These are phyloP conservation scores for Bryoglossum gracile DNA, from an alignment of 495 filamentous ascomycete genomes.

Conservation along the genomic window DNA sequence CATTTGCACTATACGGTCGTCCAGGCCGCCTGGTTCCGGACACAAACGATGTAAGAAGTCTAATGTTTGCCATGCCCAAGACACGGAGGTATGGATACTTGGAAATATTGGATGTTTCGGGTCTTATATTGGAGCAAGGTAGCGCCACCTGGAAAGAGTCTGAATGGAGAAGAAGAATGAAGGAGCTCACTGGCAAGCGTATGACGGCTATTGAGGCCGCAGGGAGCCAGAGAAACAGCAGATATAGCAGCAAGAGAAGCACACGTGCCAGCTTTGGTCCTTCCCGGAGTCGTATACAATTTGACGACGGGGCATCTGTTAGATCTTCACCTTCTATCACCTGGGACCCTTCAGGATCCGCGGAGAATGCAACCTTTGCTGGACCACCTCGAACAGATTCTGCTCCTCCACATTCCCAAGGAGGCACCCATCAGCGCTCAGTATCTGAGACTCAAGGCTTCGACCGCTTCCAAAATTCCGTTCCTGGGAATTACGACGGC, in stretches of 20 bases:
- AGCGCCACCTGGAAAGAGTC: constrained; percentile 75
- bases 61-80: constrained; percentile 98
- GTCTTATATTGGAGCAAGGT: constrained; percentile 67
- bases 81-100: constrained; percentile 84
- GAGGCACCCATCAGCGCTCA: constrained; percentile 19
- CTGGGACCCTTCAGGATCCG: constrained; percentile 25
- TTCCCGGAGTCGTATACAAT: constrained; percentile 43
- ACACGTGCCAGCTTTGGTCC: constrained; percentile 58
- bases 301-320: constrained; percentile 56
- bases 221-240: constrained; percentile 44
- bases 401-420: constrained; percentile 30
- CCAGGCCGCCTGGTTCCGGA: constrained; percentile 83
- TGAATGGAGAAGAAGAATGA: constrained; percentile 86
- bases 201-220: constrained; percentile 52
- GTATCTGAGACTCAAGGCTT: constrained; percentile 35
- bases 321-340: constrained; percentile 49
- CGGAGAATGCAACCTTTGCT: constrained; percentile 26
- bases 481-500: constrained; percentile 22
- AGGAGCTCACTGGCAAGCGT: constrained; percentile 78
- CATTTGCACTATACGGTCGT: constrained; percentile 86
- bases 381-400: constrained; percentile 36
- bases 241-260: constrained; percentile 50
- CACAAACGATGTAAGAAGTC: constrained; percentile 71
- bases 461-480: constrained; percentile 34
- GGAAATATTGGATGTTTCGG: constrained; percentile 76